Evolutionary conservation across 179 eudicot species (phyloP).

Genomic region (Silene vulgaris): DNA sequence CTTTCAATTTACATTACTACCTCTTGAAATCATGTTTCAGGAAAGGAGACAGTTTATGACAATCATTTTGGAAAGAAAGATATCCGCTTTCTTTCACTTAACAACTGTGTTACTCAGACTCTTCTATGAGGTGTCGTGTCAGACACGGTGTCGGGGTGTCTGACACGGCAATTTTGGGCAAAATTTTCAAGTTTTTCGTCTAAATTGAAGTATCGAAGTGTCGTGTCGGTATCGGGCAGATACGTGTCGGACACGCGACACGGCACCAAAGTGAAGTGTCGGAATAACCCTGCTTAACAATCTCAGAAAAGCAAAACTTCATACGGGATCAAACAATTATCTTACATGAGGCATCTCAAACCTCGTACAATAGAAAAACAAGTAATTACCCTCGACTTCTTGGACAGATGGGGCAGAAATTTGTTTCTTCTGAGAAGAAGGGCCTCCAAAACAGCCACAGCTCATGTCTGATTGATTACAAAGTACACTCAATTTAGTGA

Average conservation of each 20-base stretch:
- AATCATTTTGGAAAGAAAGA: neutral
- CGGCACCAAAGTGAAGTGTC: too few species aligned
- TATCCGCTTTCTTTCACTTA: neutral
- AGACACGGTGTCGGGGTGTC: too few species aligned
- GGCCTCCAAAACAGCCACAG: constrained; percentile 41
- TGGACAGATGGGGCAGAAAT: neutral
- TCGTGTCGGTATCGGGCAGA: too few species aligned
- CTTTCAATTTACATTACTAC: too few species aligned
- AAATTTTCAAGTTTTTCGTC: too few species aligned
- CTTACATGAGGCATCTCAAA: neutral
- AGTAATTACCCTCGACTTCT: constrained; percentile 34
- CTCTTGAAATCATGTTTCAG: neutral
- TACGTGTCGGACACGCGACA: too few species aligned
- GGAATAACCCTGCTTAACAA: too few species aligned
- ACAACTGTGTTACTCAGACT: too few species aligned
- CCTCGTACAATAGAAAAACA: neutral
- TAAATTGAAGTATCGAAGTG: too few species aligned
- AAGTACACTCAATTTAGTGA: neutral
- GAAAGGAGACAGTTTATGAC: neutral
- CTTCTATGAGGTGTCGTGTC: too few species aligned
- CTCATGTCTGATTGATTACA: constrained; percentile 35
- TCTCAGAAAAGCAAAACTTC: neutral
- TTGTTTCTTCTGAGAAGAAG: constrained; percentile 23
- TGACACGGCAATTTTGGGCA: too few species aligned
- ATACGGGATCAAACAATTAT: too few species aligned